A percentile compares a stretch with the other conserved stretches of the same genome.
Conservation (phyloP, 352 stramenopile species). For the Globisporangium parvum region DNA sequence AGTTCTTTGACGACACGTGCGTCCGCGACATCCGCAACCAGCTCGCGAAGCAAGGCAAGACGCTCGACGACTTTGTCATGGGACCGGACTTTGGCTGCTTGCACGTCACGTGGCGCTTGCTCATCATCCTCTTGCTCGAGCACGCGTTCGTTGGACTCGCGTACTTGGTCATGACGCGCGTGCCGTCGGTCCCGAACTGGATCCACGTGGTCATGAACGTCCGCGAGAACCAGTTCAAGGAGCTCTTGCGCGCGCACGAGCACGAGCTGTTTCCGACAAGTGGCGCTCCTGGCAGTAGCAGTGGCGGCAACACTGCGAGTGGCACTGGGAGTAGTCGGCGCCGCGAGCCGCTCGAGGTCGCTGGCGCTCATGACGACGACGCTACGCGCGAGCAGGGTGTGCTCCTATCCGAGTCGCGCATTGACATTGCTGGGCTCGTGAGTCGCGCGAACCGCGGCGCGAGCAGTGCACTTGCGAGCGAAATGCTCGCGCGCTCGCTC, state of each 20-base stretch:
- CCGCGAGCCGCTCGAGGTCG: neutral
- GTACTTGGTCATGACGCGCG: slow-evolving; percentile 46
- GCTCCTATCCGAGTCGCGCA: slow-evolving; percentile 26
- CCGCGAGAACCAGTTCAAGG: slow-evolving; percentile 63
- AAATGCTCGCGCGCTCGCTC: slow-evolving; percentile 18
- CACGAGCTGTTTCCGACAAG: slow-evolving; percentile 32
- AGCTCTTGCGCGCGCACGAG: slow-evolving; percentile 43
- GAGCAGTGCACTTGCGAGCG: slow-evolving; percentile 1
- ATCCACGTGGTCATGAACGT: slow-evolving; percentile 49
- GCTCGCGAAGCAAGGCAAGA: slow-evolving; percentile 56
- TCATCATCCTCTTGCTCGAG: slow-evolving; percentile 54
- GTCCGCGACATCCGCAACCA: slow-evolving; percentile 49
- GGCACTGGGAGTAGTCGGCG: neutral
- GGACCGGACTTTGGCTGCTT: slow-evolving; percentile 61
- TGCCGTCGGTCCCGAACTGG: slow-evolving; percentile 45
- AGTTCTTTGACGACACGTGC: slow-evolving; percentile 63
- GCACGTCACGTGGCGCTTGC: slow-evolving; percentile 46
- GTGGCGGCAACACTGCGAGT: neutral
- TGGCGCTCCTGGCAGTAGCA: neutral
- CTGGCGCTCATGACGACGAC: slow-evolving; percentile 4
- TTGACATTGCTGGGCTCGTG: slow-evolving; percentile 14
- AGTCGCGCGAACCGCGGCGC: slow-evolving; percentile 7
- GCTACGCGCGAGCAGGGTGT: slow-evolving; percentile 10
- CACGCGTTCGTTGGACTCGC: slow-evolving; percentile 45
- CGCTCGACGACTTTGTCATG: slow-evolving; percentile 58